These are phyloP conservation scores for Colletotrichum siamense DNA, from an alignment of 2,329 filamentous ascomycete species.

Conservation along the genomic window DNA sequence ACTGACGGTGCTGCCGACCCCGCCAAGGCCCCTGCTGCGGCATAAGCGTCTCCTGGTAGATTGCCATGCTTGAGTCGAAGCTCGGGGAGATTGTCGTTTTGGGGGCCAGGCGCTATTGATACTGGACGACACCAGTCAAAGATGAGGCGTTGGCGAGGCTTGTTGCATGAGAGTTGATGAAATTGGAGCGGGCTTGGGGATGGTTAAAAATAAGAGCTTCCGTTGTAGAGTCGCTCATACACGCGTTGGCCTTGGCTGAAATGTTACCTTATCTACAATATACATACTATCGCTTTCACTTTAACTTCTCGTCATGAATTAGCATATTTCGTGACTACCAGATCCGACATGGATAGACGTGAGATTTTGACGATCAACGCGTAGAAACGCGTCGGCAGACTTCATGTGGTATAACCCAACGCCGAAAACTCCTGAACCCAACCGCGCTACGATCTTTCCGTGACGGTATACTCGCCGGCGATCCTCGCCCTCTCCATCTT, in stretches of 20 bases:
- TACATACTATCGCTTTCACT: constrained; percentile 15
- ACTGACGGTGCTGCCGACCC: constrained; percentile 34
- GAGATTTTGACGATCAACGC: background rate
- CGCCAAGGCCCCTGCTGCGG: constrained; percentile 39
- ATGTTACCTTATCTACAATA: background rate
- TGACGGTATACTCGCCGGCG: constrained; percentile 63
- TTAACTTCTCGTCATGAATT: background rate
- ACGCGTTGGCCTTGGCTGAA: background rate
- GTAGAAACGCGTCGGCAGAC: background rate
- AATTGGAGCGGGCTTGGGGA: background rate
- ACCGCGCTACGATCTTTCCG: constrained; percentile 31
- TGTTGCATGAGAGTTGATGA: constrained; percentile 2
- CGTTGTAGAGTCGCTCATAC: constrained; percentile 10
- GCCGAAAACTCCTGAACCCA: background rate
- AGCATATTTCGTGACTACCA: background rate
- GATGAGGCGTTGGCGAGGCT: constrained; percentile 16
- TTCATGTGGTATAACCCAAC: constrained; percentile 2
- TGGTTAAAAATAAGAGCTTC: constrained; percentile 20
- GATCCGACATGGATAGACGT: too few relatives aligned
- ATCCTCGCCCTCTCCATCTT: constrained; percentile 69
- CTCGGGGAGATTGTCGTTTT: background rate
- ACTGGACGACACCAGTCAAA: constrained; percentile 17
- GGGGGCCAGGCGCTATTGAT: constrained; percentile 18
- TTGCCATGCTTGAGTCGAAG: background rate
- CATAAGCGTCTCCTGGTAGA: constrained; percentile 26